Conservation (phyloP, 1,284 basidiomycete species). For the Stygiomarasmius scandens region DNA sequence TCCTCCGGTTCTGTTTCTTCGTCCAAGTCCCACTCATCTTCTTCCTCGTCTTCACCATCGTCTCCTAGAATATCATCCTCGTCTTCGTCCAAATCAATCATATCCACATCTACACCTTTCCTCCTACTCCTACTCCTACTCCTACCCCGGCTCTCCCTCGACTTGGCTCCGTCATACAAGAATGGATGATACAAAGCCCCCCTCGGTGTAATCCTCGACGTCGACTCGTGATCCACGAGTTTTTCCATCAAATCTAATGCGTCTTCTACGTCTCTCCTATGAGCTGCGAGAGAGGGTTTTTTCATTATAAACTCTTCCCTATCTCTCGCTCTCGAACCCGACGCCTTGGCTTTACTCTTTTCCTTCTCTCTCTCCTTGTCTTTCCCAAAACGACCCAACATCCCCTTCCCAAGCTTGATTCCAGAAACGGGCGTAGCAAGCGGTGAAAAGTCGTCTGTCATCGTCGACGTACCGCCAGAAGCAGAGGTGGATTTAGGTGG, state of each 20-base stretch:
- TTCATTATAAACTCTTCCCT: conserved; percentile 29
- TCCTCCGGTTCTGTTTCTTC: conserved; percentile 44
- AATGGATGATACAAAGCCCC: conserved; percentile 81
- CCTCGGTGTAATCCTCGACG: conserved; percentile 74
- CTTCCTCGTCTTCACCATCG: background rate
- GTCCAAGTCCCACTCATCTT: conserved; percentile 4
- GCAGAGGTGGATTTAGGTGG: conserved; percentile 9
- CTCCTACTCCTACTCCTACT: background rate
- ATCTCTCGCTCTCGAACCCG: too few species aligned
- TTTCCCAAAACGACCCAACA: background rate
- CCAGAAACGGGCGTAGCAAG: conserved; percentile 6
- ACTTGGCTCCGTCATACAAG: conserved; percentile 39
- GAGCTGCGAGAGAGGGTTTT: conserved; percentile 37
- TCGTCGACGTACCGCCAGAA: background rate
- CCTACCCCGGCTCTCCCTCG: background rate
- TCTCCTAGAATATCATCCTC: conserved; percentile 31
- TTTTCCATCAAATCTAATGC: conserved; percentile 76
- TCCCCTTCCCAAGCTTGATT: conserved; percentile 14
- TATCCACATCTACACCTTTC: background rate
- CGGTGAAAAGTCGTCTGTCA: conserved; percentile 6
- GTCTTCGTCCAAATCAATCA: conserved; percentile 25
- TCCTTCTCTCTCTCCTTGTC: background rate
- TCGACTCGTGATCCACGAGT: conserved; percentile 76
- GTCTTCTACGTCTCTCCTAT: conserved; percentile 60
- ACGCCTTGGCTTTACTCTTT: background rate